Percentiles rank a stretch among this genome's conserved stretches.
Evolutionary conservation across 2,329 filamentous ascomycete genomes (phyloP).

Genomic region (Coniochaeta sp.): DNA sequence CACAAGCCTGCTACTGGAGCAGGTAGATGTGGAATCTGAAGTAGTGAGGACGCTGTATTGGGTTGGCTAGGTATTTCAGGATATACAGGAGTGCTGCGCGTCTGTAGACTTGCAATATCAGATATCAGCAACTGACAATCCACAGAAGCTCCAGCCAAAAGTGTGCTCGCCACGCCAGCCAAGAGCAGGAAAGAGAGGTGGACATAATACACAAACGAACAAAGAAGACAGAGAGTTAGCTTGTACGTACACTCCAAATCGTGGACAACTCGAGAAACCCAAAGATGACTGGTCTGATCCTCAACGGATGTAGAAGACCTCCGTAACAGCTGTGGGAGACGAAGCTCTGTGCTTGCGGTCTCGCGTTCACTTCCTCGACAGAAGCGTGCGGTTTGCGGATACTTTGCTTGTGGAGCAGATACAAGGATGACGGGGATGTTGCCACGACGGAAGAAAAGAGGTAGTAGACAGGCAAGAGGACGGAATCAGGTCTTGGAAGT

Average conservation of each 20-base stretch:
- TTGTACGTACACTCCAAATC: slow-evolving; percentile 49
- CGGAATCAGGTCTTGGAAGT: neutral
- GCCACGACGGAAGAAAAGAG: neutral
- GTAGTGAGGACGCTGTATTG: slow-evolving; percentile 2
- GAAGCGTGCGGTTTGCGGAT: neutral
- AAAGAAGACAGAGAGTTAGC: slow-evolving; percentile 32
- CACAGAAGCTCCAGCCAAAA: neutral
- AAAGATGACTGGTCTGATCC: slow-evolving; percentile 1
- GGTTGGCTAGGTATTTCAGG: neutral
- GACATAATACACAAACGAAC: slow-evolving; percentile 23
- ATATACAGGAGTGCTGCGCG: slow-evolving; percentile 3
- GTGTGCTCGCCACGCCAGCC: neutral
- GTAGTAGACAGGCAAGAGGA: neutral
- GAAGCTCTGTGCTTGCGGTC: slow-evolving; percentile 59
- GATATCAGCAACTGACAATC: slow-evolving; percentile 1
- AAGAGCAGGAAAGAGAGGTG: slow-evolving; percentile 15
- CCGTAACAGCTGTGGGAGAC: slow-evolving; percentile 30
- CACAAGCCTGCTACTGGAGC: slow-evolving; percentile 9
- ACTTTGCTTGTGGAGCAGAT: neutral
- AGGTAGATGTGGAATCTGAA: slow-evolving; percentile 9
- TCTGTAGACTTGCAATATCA: slow-evolving; percentile 3
- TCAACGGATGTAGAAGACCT: neutral
- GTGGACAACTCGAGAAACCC: slow-evolving; percentile 13
- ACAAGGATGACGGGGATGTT: neutral
- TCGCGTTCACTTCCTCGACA: slow-evolving; percentile 8